Conservation (phyloP, 768 basidiomycete species). For the Suillus occidentalis region DNA sequence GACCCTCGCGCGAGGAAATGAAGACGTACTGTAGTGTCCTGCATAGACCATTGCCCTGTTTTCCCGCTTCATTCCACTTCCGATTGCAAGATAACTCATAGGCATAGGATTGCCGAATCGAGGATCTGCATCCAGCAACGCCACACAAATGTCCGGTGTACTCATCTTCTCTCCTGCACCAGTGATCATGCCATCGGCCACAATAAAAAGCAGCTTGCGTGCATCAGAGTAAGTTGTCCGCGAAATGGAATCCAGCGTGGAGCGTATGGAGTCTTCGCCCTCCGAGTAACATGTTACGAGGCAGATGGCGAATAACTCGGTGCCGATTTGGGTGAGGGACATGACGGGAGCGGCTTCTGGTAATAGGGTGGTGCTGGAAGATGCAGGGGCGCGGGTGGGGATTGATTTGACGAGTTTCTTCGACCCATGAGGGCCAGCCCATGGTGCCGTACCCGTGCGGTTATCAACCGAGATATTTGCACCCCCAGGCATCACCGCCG, state of each 20-base stretch:
- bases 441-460: conserved; percentile 89
- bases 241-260: conserved; percentile 93
- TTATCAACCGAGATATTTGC: conserved; percentile 95
- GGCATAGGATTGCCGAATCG: conserved; percentile 95
- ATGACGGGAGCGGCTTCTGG: conserved; percentile 53
- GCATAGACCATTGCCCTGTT: conserved; percentile 99
- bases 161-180: conserved; percentile 94
- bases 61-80: conserved; percentile 82
- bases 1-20: not conserved
- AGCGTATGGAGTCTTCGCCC: conserved; percentile 88
- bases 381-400: conserved; percentile 49
- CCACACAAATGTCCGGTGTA: conserved; percentile 96
- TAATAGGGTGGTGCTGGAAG: conserved; percentile 55
- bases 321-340: conserved; percentile 87
- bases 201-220: conserved; percentile 89
- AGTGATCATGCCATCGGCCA: conserved; percentile 99
- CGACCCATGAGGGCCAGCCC: conserved; percentile 63
- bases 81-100: conserved; percentile 92
- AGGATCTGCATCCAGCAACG: conserved; percentile 87
- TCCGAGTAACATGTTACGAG: conserved; percentile 98
- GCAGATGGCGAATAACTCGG: conserved; percentile 93
- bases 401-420: conserved; percentile 52
- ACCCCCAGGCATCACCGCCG: conserved; percentile 94
- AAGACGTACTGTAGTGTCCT: conserved; percentile 91
- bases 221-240: conserved; percentile 87